Percentiles rank a stretch among this genome's conserved stretches.
phyloP scores from a whole-genome alignment of 2,329 filamentous ascomycete genomes.

The Chaetomium strumarium region DNA sequence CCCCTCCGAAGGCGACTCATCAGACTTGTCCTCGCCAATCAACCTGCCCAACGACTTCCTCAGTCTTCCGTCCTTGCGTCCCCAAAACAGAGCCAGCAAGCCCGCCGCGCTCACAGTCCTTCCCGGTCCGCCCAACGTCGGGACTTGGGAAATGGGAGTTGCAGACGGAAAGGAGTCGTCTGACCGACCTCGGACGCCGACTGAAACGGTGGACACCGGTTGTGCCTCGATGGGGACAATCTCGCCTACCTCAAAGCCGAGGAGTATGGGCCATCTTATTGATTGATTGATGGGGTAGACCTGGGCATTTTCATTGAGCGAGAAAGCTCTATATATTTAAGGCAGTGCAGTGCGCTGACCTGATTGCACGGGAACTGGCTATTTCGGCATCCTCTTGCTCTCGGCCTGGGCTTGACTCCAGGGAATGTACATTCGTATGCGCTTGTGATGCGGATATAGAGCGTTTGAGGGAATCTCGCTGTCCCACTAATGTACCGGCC shows the following conservation, averaged over 20 bases:
- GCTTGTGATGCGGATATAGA: no score
- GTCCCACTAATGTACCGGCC: no score
- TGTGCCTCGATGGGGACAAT: conserved; percentile 30
- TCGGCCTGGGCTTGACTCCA: no score
- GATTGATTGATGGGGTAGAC: conserved; percentile 21
- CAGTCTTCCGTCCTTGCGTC: conserved; percentile 24
- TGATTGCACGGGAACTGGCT: no score
- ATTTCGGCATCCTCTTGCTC: no score
- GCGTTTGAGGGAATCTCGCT: no score
- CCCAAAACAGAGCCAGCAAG: conserved; percentile 23
- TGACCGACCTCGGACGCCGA: neutral
- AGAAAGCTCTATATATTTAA: neutral
- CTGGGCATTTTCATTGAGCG: neutral
- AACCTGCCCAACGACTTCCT: conserved; percentile 17
- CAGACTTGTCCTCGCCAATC: conserved; percentile 23
- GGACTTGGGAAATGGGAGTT: neutral
- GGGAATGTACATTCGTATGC: no score
- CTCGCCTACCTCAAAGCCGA: conserved; percentile 39
- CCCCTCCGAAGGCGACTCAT: conserved; percentile 17
- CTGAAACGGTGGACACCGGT: neutral
- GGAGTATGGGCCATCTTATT: conserved; percentile 36
- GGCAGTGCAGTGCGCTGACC: no score
- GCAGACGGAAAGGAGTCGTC: neutral
- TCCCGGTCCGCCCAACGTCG: conserved; percentile 1
- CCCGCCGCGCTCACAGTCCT: conserved; percentile 7